Conservation (phyloP, 2,329 filamentous ascomycete species). For the Fusarium oxysporum region DNA sequence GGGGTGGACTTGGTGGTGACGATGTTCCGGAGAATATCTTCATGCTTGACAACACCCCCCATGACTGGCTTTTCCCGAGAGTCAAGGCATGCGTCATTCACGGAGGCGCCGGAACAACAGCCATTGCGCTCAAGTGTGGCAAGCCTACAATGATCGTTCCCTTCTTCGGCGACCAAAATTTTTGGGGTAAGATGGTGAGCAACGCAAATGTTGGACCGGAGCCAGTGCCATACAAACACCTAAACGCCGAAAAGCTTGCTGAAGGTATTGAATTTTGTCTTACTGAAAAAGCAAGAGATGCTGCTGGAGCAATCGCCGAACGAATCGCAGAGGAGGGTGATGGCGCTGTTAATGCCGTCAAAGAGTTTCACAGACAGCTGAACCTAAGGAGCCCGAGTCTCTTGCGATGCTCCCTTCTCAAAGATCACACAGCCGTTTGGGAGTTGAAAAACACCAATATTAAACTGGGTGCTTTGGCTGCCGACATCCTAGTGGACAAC, state of each 20-base stretch:
- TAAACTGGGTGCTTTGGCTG: conserved; percentile 71
- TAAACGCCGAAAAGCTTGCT: conserved; percentile 72
- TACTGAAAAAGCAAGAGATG: conserved; percentile 68
- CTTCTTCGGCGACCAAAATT: conserved; percentile 84
- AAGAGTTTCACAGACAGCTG: conserved; percentile 72
- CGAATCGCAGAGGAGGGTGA: conserved; percentile 73
- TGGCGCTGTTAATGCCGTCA: conserved; percentile 76
- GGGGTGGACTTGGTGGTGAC: conserved; percentile 75
- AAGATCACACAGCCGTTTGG: conserved; percentile 74
- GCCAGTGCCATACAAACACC: conserved; percentile 75
- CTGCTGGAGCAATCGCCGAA: conserved; percentile 69
- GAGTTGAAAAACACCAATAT: conserved; percentile 70
- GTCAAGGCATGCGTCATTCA: conserved; percentile 78
- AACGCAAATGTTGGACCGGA: conserved; percentile 73
- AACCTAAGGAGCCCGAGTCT: conserved; percentile 61
- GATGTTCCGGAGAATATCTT: conserved; percentile 72
- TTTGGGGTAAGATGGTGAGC: conserved; percentile 79
- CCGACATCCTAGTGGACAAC: conserved; percentile 71
- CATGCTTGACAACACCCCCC: conserved; percentile 79
- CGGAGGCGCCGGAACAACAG: conserved; percentile 82
- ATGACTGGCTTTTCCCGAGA: conserved; percentile 80
- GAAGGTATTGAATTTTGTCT: conserved; percentile 78
- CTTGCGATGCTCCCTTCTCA: conserved; percentile 75
- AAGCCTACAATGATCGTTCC: conserved; percentile 81
- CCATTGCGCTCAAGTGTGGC: conserved; percentile 77